Percentiles rank a stretch among this genome's conserved stretches.
Conservation (phyloP, 208 protist genomes). For the Acanthamoeba triangularis region DNA sequence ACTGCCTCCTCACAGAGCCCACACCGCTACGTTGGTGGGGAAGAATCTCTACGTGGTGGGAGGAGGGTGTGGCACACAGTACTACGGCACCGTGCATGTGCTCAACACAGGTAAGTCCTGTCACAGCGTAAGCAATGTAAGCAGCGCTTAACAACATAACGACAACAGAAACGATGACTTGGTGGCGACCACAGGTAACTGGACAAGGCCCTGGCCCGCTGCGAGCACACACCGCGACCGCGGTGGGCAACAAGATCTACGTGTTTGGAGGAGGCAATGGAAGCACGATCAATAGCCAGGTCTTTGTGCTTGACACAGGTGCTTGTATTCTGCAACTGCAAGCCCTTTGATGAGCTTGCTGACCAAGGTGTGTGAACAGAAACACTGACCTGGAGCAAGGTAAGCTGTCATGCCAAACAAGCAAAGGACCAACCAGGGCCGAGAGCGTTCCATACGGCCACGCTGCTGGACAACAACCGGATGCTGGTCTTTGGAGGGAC, state of each 20-base stretch:
- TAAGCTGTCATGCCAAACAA: background rate
- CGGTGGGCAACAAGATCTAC: constrained; percentile 29
- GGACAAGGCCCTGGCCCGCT: constrained; percentile 7
- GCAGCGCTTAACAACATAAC: background rate
- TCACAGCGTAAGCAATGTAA: too few relatives aligned
- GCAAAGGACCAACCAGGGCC: background rate
- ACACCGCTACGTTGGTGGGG: constrained; percentile 55
- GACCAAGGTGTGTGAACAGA: background rate
- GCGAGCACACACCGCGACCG: constrained; percentile 46
- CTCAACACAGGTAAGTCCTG: constrained; percentile 38
- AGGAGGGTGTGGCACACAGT: background rate
- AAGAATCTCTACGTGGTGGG: constrained; percentile 40
- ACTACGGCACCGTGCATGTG: constrained; percentile 14
- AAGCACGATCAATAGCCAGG: background rate
- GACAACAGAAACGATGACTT: background rate
- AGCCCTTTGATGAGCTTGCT: background rate
- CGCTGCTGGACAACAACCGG: background rate
- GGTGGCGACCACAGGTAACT: background rate
- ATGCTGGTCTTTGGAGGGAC: constrained; percentile 32
- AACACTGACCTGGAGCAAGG: background rate
- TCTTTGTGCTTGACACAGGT: constrained; percentile 56
- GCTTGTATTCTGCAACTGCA: background rate
- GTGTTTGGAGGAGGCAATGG: constrained; percentile 70
- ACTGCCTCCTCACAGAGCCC: background rate
- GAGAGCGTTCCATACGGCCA: constrained; percentile 12